phyloP scores from a whole-genome alignment of 2,329 filamentous ascomycete genomes.

The Aspergillus arachidicola region DNA sequence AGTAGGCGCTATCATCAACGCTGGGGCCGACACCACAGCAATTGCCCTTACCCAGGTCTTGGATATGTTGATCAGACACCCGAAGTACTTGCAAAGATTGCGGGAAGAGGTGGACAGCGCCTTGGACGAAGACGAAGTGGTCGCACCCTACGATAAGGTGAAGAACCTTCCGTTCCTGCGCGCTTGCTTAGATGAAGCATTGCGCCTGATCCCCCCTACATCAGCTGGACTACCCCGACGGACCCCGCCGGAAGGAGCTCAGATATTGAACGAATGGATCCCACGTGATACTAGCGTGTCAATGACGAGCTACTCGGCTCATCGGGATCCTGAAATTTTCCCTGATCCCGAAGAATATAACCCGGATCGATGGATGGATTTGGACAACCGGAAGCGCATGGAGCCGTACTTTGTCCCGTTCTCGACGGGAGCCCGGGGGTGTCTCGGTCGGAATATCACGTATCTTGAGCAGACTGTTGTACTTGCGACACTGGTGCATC shows the following conservation, averaged over 20 bases:
- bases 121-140: constrained; percentile 42
- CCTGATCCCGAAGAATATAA: constrained; percentile 37
- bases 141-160: constrained; percentile 52
- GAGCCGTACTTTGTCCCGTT: constrained; percentile 44
- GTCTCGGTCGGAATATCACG: constrained; percentile 43
- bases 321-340: constrained; percentile 37
- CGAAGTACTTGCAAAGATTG: constrained; percentile 39
- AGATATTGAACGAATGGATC: constrained; percentile 46
- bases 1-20: constrained; percentile 43
- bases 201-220: constrained; percentile 46
- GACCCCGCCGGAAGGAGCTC: constrained; percentile 45
- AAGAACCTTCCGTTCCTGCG: constrained; percentile 53
- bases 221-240: constrained; percentile 42
- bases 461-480: constrained; percentile 51
- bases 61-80: constrained; percentile 53
- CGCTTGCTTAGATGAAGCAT: constrained; percentile 52
- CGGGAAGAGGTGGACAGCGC: constrained; percentile 48
- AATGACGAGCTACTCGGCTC: constrained; percentile 42
- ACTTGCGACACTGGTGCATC: constrained; percentile 47
- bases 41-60: constrained; percentile 56
- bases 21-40: constrained; percentile 53
- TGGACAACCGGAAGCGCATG: constrained; percentile 36
- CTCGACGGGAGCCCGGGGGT: constrained; percentile 39
- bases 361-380: constrained; percentile 44
- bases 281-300: constrained; percentile 46